Evolutionary conservation across 306 rosid species (phyloP).

Genomic region (Glycine latifolia): DNA sequence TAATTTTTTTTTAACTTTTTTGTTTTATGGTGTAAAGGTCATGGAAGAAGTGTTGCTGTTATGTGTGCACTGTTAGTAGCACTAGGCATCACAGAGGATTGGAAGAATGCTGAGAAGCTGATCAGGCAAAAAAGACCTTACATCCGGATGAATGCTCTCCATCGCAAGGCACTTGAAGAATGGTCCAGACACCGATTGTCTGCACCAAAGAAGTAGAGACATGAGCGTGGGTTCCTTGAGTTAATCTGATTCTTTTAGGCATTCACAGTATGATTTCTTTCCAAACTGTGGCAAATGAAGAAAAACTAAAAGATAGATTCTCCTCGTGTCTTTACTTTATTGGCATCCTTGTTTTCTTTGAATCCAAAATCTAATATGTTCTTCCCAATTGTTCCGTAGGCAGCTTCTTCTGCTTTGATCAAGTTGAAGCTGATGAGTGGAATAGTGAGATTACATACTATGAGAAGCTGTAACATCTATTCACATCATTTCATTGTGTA

Average conservation of each 20-base stretch:
- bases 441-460: slow-evolving; percentile 34
- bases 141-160: slow-evolving; percentile 82
- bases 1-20: neutral
- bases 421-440: slow-evolving; percentile 7
- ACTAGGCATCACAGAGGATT: slow-evolving; percentile 80
- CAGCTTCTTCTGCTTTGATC: slow-evolving; percentile 23
- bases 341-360: slow-evolving; percentile 12
- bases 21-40: slow-evolving; percentile 58
- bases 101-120: slow-evolving; percentile 89
- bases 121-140: slow-evolving; percentile 73
- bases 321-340: slow-evolving; percentile 1
- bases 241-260: slow-evolving; percentile 38
- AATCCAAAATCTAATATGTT: slow-evolving; percentile 4
- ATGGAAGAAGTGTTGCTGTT: slow-evolving; percentile 95
- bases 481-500: slow-evolving; percentile 4
- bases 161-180: slow-evolving; percentile 78
- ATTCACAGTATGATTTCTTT: neutral
- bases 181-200: slow-evolving; percentile 83
- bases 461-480: slow-evolving; percentile 20
- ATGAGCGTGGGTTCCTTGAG: slow-evolving; percentile 28
- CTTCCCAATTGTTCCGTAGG: slow-evolving; percentile 24
- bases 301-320: slow-evolving; percentile 30
- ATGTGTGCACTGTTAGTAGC: slow-evolving; percentile 91
- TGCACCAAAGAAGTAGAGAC: slow-evolving; percentile 52
- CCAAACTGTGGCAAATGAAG: slow-evolving; percentile 2